Conservation (phyloP, 345 rosid genomes). For the Gossypium arboreum region DNA sequence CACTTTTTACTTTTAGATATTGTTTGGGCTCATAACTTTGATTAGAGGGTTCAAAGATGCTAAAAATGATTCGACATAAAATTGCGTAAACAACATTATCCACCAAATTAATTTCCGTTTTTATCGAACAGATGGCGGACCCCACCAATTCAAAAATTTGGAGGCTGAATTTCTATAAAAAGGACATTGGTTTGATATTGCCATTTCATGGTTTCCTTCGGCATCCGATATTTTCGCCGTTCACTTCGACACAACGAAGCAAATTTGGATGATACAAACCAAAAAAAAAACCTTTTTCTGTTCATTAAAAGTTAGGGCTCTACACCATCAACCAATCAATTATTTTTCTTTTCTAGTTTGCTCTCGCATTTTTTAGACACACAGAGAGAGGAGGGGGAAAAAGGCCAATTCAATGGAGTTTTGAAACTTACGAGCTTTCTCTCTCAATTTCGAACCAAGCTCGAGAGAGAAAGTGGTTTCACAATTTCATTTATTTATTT, state of each 20-base stretch:
- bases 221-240: constrained; percentile 26
- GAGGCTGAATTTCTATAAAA: constrained; percentile 10
- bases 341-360: background rate
- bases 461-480: constrained; percentile 16
- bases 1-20: too few relatives aligned
- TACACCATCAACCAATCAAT: background rate
- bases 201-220: background rate
- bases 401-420: background rate
- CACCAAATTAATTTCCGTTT: background rate
- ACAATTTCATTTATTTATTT: background rate
- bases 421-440: background rate
- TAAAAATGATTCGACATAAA: background rate
- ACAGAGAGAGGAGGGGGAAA: background rate
- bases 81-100: background rate
- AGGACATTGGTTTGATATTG: background rate
- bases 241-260: constrained; percentile 9
- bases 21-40: too few relatives aligned
- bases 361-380: background rate
- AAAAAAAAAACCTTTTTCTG: background rate
- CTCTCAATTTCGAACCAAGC: constrained; percentile 17
- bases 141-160: background rate
- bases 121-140: background rate
- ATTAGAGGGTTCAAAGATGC: too few relatives aligned
- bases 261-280: background rate
- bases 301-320: background rate